Evolutionary conservation across 1,284 basidiomycete species (phyloP), one percentile per base, ranked within the genome.

Genomic region (Tylopilus sp.): DNA sequence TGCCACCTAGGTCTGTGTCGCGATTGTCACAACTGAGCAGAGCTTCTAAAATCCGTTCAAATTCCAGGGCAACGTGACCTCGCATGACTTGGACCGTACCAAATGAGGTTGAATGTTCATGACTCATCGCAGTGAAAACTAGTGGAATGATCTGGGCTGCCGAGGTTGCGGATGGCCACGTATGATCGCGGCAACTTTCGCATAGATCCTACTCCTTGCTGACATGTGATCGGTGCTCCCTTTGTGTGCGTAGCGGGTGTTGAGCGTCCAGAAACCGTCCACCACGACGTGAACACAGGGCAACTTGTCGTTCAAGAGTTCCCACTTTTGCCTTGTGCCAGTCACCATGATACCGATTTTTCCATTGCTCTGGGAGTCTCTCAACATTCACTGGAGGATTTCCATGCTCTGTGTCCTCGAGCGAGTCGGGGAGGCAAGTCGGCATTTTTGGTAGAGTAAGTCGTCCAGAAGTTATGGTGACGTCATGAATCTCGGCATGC

Each of bases 221-320:
- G 21, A 23, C 21, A 23, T 23, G 21, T 23, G 6, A 23, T 23
- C 6, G 13, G 51, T 48, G 48, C 71, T 75, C 59, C 59, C 65
- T 51, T 73, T 54, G 52, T 77, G 74, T 1, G 76, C 55, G 43
- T 76, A 76, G 51, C 77, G 75, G 8, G 75, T 65, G 42, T 71
- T 68, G 41, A 76, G 55, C 3, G 58, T 52, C 0, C 66, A 72
- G 38, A 70, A 71, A 7, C 55, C 62, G 0, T 71, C 65, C 0
- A 76, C 64, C 4, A 63, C 52, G 38, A 76, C 1, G 71, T 77
- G 57, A 72, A 76, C 65, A 72, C 73, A 15, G 21, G 75, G 73
- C 0, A 78, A 44, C 21, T 58, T 51, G 25, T 63, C 55, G 49
- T 77, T 77, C 3, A 6, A 23, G 46, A 78, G 57, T 6, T 55